These are phyloP conservation scores for Capronia coronata DNA, from an alignment of 2,329 filamentous ascomycete species.

Conservation along the genomic window DNA sequence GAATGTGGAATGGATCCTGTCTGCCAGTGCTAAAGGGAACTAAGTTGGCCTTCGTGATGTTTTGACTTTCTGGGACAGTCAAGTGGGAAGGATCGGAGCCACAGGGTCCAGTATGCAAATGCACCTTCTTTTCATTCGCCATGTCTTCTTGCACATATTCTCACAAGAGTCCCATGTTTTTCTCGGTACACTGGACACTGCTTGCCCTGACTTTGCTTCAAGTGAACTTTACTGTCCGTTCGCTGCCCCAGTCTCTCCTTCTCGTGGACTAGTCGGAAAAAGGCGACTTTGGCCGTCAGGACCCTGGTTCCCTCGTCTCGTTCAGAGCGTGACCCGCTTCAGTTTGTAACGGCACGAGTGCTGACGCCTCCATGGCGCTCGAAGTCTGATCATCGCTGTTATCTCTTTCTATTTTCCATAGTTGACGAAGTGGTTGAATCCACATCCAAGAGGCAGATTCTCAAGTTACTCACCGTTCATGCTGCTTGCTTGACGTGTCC, in stretches of 20 bases:
- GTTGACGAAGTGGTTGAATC: not conserved
- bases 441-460: not conserved
- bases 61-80: constrained; percentile 9
- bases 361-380: constrained; percentile 4
- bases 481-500: not conserved
- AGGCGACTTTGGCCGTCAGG: constrained; percentile 2
- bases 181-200: constrained; percentile 5
- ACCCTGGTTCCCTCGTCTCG: constrained; percentile 4
- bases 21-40: constrained; percentile 2
- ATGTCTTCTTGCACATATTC: constrained; percentile 6
- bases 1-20: constrained; percentile 7
- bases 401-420: constrained; percentile 1
- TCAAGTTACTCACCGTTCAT: not conserved
- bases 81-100: constrained; percentile 5
- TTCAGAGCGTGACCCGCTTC: constrained; percentile 1
- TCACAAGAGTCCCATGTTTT: constrained; percentile 12
- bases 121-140: constrained; percentile 11
- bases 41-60: constrained; percentile 10
- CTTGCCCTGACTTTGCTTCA: constrained; percentile 17
- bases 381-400: constrained; percentile 7
- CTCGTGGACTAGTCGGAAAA: constrained; percentile 6
- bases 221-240: not conserved
- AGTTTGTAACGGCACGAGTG: not conserved
- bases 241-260: constrained; percentile 1
- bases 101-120: constrained; percentile 11